Base-by-base conservation (phyloP, 2,329 filamentous ascomycete species). In the Byssochlamys sp. region DNA sequence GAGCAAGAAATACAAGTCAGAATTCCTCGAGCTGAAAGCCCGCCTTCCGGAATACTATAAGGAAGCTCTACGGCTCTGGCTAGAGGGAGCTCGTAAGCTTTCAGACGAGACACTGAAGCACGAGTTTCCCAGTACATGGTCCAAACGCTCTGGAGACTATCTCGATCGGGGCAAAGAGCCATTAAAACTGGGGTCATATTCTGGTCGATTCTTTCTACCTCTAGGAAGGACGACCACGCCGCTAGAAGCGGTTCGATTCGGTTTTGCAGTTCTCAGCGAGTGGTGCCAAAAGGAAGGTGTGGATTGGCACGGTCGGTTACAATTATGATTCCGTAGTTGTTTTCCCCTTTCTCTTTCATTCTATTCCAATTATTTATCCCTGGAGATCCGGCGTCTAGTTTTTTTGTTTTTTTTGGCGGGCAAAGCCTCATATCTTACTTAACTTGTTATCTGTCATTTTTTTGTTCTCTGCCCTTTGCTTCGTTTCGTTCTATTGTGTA, bases 271-370 rank as follows among this genome's bases (percentile, higher is more conserved):
- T 49, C 61, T 81, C 59, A 69, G 68, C 19, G 75, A 79, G 58
- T 81, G 77, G 75, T 75, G 74, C 52, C 65, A 67, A 55, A 76
- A 72, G 56, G 75, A 80, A 66, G 71, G 69, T 12, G 66, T 80
- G 14, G 69, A 74, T 9, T 79, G 75, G 76, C 69, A 70, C 58
- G 70, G 71, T 51, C 71, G 70, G 52, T 66, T 77, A 55, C 69
- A 66, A 59, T 64, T 77, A 62, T 77, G 66, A 70, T 53, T 55
- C 24, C 45, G 10, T 24, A 25, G 52, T 25, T 51, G 57, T 14
- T 33, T 55, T 57, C 55, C 3, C 33, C 28, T 24, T 29, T n/a
- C 24, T 52, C 14, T 14, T 24, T 19, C 9, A 45, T 9, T 45
- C 39, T 14, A n/a, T 39, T n/a, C 14, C 11, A n/a, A 24, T 45